phyloP scores from a whole-genome alignment of 1,139 yeast species.

The Candida tunisiensis region DNA sequence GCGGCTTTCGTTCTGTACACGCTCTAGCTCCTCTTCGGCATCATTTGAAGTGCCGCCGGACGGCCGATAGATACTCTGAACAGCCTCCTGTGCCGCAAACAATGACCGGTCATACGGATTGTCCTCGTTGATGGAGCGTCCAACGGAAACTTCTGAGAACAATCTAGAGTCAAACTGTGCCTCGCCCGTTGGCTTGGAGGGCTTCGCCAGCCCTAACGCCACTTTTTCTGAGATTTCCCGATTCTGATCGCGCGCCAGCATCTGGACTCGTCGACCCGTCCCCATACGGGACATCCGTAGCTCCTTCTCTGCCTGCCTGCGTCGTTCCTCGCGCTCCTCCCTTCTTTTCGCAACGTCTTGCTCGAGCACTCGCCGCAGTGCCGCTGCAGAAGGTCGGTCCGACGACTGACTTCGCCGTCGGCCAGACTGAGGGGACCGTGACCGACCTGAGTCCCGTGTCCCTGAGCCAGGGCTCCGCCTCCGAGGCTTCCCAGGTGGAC shows the following conservation, averaged over 20 bases:
- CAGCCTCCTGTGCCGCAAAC: conserved; percentile 33
- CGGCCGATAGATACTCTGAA: conserved; percentile 32
- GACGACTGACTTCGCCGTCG: not conserved
- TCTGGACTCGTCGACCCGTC: conserved; percentile 26
- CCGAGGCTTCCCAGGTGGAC: too few relatives aligned
- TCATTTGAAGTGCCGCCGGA: conserved; percentile 11
- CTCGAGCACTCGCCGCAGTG: too few relatives aligned
- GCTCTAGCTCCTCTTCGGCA: conserved; percentile 17
- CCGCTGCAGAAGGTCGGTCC: too few relatives aligned
- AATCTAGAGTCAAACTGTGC: conserved; percentile 38
- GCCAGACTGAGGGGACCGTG: conserved; percentile 3
- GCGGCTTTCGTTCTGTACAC: conserved; percentile 18
- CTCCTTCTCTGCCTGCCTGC: conserved; percentile 29
- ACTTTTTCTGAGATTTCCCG: conserved; percentile 40
- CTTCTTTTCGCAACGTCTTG: conserved; percentile 22
- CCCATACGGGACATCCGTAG: conserved; percentile 28
- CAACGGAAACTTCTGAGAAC: conserved; percentile 24
- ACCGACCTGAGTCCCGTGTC: not conserved
- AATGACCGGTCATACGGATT: conserved; percentile 40
- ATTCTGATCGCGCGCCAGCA: conserved; percentile 27
- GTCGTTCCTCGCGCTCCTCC: conserved; percentile 25
- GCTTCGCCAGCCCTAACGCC: conserved; percentile 32
- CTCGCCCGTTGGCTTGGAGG: conserved; percentile 20
- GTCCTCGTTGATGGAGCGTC: conserved; percentile 26
- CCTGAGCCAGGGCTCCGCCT: too few relatives aligned